Percentiles rank a stretch among this genome's conserved stretches.
These are phyloP conservation scores for Fusarium sp. DNA, from an alignment of 2,329 filamentous ascomycete genomes.

Conservation along the genomic window DNA sequence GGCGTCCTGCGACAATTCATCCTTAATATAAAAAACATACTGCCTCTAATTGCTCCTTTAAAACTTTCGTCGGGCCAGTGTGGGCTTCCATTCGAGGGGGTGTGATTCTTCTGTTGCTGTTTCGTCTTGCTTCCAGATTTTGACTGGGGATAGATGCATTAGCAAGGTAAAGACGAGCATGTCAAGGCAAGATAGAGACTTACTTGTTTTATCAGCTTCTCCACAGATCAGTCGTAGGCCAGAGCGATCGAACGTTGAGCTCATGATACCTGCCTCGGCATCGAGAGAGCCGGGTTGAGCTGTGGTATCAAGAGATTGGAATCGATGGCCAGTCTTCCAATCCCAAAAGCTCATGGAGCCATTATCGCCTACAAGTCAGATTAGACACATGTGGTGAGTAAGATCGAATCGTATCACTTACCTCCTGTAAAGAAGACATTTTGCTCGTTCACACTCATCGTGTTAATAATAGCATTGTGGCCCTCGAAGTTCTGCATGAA, in stretches of 20 bases:
- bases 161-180: constrained; percentile 38
- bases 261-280: constrained; percentile 95
- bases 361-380: constrained; percentile 72
- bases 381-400: constrained; percentile 9
- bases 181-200: constrained; percentile 42
- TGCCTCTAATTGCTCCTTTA: constrained; percentile 50
- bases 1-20: constrained; percentile 20
- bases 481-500: constrained; percentile 99
- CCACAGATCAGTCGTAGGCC: constrained; percentile 91
- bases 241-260: constrained; percentile 89
- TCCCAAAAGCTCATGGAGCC: constrained; percentile 98
- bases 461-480: constrained; percentile 97
- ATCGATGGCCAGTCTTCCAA: constrained; percentile 95
- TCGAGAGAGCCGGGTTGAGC: constrained; percentile 95
- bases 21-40: constrained; percentile 9
- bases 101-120: constrained; percentile 90
- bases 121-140: constrained; percentile 96
- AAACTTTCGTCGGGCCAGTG: constrained; percentile 79
- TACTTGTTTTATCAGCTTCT: constrained; percentile 94
- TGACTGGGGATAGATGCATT: constrained; percentile 63
- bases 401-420: constrained; percentile 34
- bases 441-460: constrained; percentile 90
- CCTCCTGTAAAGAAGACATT: constrained; percentile 94
- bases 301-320: constrained; percentile 88
- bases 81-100: constrained; percentile 92